Evolutionary conservation across 2,329 filamentous ascomycete species (phyloP), one percentile per base, ranked within the genome.

Genomic region (Hypoxylon sp.): DNA sequence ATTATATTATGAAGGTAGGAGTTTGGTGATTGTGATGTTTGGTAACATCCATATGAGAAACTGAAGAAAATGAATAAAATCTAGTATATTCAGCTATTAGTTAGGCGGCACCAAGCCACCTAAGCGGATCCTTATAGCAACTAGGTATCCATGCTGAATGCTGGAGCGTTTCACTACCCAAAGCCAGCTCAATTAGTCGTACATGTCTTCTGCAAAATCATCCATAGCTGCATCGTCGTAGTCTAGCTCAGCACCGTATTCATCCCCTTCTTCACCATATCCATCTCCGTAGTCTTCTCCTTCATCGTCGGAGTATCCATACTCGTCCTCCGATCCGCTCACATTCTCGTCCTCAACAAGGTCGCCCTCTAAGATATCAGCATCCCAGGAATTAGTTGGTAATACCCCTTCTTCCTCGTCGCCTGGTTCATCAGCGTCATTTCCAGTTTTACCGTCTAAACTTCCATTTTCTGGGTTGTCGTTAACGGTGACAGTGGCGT

Each of bases 241-340:
- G 3, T 59, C 70, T 21, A 73, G 70, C 30, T 72, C 74, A 19
- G 75, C 73, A 9, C 75, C 76, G 9, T 76, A 76, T 10, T 78
- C 74, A 5, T 69, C 62, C 4, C 60, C 70, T 5, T 60, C 71
- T 56, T 69, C 70, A 41, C 58, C 60, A 21, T 71, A 67, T 13
- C 63, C 67, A 32, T 64, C 55, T 0, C 69, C 68, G 11, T 63
- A 67, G 9, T 61, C 58, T 1, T 71, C 68, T 11, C 65, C 71
- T 13, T 72, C 73, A 5, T 72, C 69, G 28, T 70, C 67, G 25
- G 75, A 73, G 17, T 75, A 76, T 28, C 79, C 76, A 25, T 75
- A 75, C 32, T 68, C 72, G n/a, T 73, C 75, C 19, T 34, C 60
- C 30, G 71, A 71, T 11, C 71, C 72, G 3, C 72, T 67, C 7